Evolutionary conservation across 495 filamentous ascomycete species (phyloP).

Genomic region (Penicillium waksmanii): DNA sequence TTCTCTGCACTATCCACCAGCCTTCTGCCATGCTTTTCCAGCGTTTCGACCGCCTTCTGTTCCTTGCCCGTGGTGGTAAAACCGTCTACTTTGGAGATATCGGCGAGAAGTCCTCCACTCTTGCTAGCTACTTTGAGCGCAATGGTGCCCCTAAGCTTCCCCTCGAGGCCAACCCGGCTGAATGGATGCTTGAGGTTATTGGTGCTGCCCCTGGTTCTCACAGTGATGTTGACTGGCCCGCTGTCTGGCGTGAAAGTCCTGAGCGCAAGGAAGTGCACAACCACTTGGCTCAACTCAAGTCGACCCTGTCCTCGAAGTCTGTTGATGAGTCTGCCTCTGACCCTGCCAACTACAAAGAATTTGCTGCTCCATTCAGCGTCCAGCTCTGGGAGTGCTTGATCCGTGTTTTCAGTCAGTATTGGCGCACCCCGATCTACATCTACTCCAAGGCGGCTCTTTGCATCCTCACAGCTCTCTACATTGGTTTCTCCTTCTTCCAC

Average conservation of each 20-base stretch:
- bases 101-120: conserved; percentile 72
- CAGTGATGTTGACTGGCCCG: conserved; percentile 80
- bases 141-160: conserved; percentile 74
- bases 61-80: conserved; percentile 78
- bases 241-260: conserved; percentile 75
- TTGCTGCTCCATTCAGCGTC: conserved; percentile 56
- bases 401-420: conserved; percentile 61
- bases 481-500: conserved; percentile 90
- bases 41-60: conserved; percentile 87
- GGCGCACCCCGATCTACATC: conserved; percentile 63
- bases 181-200: conserved; percentile 96
- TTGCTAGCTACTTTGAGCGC: conserved; percentile 79
- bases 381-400: conserved; percentile 56
- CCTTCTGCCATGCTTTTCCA: conserved; percentile 94
- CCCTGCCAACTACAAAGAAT: conserved; percentile 45
- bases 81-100: conserved; percentile 94
- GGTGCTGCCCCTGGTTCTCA: conserved; percentile 84
- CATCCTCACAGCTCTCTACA: conserved; percentile 65
- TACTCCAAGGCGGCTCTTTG: conserved; percentile 62
- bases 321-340: conserved; percentile 36
- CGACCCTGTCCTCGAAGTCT: conserved; percentile 54
- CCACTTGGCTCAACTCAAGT: conserved; percentile 71
- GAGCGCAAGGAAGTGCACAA: conserved; percentile 69
- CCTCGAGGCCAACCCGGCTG: conserved; percentile 80
- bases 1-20: conserved; percentile 96